Evolutionary conservation across 1,284 basidiomycete genomes (phyloP).

Genomic region (Moesziomyces parantarcticus): DNA sequence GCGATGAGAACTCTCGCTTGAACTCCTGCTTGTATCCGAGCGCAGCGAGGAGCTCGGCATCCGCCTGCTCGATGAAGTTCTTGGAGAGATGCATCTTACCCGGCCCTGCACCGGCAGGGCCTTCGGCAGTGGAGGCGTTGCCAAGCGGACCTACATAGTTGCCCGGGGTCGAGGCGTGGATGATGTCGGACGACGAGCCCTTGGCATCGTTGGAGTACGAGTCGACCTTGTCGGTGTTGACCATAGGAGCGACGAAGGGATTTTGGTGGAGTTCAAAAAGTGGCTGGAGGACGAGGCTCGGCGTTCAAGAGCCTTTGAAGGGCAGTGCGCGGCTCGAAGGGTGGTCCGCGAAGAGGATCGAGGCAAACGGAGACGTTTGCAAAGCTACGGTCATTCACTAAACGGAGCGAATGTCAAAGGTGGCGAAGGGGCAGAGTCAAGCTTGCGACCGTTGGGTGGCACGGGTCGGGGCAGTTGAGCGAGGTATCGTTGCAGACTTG

Average conservation of each 20-base stretch:
- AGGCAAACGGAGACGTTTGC: slow-evolving; percentile 43
- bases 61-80: slow-evolving; percentile 42
- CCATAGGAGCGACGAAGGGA: slow-evolving; percentile 10
- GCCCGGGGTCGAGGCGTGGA: slow-evolving; percentile 1
- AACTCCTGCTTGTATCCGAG: slow-evolving; percentile 82
- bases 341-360: slow-evolving; percentile 28
- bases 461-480: too few relatives aligned
- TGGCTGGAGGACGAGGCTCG: too few relatives aligned
- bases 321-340: slow-evolving; percentile 33
- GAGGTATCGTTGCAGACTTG: too few relatives aligned
- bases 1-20: slow-evolving; percentile 79
- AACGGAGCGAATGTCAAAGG: slow-evolving; percentile 1
- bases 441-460: too few relatives aligned
- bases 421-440: too few relatives aligned
- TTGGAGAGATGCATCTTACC: slow-evolving; percentile 43
- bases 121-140: slow-evolving; percentile 1
- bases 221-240: slow-evolving; percentile 14
- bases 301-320: slow-evolving; percentile 32
- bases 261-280: neutral
- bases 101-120: slow-evolving; percentile 4
- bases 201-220: slow-evolving; percentile 29
- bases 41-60: slow-evolving; percentile 72
- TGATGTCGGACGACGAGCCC: slow-evolving; percentile 17
- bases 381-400: slow-evolving; percentile 40
- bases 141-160: slow-evolving; percentile 4